phyloP scores from a whole-genome alignment of 2,329 filamentous ascomycete genomes.

The Arthrinium puccinioides region DNA sequence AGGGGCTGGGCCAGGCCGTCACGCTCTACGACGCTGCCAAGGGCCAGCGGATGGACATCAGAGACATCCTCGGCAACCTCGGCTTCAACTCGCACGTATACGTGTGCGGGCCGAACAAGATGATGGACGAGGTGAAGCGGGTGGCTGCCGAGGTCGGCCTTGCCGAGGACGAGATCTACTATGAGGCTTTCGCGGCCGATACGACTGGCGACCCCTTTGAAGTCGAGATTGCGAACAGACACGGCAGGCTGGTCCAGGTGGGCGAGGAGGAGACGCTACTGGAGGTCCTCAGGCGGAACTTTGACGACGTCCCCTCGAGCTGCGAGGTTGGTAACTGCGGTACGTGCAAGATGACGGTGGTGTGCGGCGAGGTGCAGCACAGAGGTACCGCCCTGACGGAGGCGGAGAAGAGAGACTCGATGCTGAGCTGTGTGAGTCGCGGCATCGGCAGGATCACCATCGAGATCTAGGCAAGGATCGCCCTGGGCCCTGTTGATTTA shows the following conservation, averaged over 20 bases:
- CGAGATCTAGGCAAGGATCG: conserved; percentile 39
- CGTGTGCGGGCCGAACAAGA: conserved; percentile 49
- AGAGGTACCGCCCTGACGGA: conserved; percentile 38
- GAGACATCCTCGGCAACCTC: conserved; percentile 33
- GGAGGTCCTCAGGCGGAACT: conserved; percentile 36
- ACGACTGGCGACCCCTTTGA: conserved; percentile 53
- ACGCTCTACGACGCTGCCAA: conserved; percentile 44
- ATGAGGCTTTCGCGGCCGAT: conserved; percentile 50
- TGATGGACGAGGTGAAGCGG: conserved; percentile 44
- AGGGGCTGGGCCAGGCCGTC: conserved; percentile 31
- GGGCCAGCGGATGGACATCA: conserved; percentile 46
- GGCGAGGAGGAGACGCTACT: conserved; percentile 41
- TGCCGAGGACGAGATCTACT: conserved; percentile 45
- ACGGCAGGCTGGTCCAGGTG: conserved; percentile 30
- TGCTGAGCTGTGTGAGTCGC: conserved; percentile 47
- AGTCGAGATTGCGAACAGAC: conserved; percentile 38
- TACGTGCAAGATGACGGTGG: conserved; percentile 39
- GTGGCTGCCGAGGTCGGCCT: conserved; percentile 36
- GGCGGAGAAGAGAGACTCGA: conserved; percentile 34
- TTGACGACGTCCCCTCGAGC: conserved; percentile 36
- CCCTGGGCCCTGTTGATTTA: too few species aligned
- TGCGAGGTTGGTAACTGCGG: conserved; percentile 50
- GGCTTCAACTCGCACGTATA: conserved; percentile 46
- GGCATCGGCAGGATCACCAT: conserved; percentile 41
- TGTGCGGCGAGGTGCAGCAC: conserved; percentile 37